Evolutionary conservation across 1,284 basidiomycete species (phyloP).

Genomic region (Moniliophthora roreri): DNA sequence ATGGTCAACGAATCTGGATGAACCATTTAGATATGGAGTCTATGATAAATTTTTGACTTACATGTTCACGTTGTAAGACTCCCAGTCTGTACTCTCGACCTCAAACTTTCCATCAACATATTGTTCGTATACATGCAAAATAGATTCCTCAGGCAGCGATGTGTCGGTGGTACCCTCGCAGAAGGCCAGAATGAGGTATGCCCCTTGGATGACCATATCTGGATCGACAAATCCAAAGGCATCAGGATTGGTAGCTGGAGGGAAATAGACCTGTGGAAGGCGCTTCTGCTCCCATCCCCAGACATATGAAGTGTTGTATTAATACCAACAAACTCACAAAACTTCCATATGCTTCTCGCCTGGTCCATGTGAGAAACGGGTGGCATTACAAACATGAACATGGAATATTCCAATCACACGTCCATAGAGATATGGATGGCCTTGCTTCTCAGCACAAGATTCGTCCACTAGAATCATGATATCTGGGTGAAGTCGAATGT

Average conservation of each 20-base stretch:
- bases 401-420: no score
- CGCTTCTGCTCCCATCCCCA: slow-evolving; percentile 18
- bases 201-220: slow-evolving; percentile 23
- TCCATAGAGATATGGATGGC: no score
- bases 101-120: slow-evolving; percentile 6
- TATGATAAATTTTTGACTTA: no score
- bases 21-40: no score
- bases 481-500: slow-evolving; percentile 31
- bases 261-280: slow-evolving; percentile 21
- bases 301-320: slow-evolving; percentile 9
- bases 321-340: slow-evolving; percentile 30
- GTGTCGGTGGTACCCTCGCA: slow-evolving; percentile 13
- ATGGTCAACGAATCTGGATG: slow-evolving; percentile 8
- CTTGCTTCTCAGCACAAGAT: no score
- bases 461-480: no score
- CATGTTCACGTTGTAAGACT: slow-evolving; percentile 24
- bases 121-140: slow-evolving; percentile 13
- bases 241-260: slow-evolving; percentile 13
- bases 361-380: not conserved
- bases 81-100: slow-evolving; percentile 20
- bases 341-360: slow-evolving; percentile 19
- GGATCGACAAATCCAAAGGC: slow-evolving; percentile 33
- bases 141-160: not conserved
- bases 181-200: slow-evolving; percentile 30
- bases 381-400: slow-evolving; percentile 16